Evolutionary conservation across 116 monocot species (phyloP), one percentile per base, ranked within the genome.

Genomic region (Papilionanthe hybrid): DNA sequence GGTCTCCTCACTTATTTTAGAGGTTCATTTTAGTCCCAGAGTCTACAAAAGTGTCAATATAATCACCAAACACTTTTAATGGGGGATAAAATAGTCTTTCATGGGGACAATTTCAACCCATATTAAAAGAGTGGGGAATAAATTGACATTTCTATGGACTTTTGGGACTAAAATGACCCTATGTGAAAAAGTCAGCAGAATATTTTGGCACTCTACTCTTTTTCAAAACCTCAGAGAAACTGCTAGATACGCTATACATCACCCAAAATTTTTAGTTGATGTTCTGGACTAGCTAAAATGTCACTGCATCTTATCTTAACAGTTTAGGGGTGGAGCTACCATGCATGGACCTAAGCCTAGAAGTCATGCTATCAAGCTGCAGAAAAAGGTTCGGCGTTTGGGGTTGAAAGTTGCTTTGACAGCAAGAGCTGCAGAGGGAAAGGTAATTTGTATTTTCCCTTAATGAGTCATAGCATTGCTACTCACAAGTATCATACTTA

Each of bases 311-410:
- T 43, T 73, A 32, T 32, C 32, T 44, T 73, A 73, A 84, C 89
- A 97, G 97, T 97, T 97, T 75, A 89, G 97, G 42, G 85, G 83
- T 84, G 97, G 97, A 76, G 94, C 92, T 53, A 81, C 86, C 27
- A 88, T 91, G 90, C 97, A 97, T 79, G 97, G 94, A 73, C 97
- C 97, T 83, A 94, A 97, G 82, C 97, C 94, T 74, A 83, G 97
- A 78, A 97, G 97, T 79, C 97, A 97, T 91, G 92, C 94, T 30
- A 92, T 97, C 76, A 97, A 97, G 78, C 86, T 94, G 67, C 94
- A 94, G 72, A 97, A 94, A 82, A 97, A 94, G 81, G 97, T 97
- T 58, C 79, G 94, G 1, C 90, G 92, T 42, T 75, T 97, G 13
- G 97, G 97, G 53, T 84, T 94, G 56, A 97, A 97, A 85, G 84